Conservation (phyloP, 441 rosid genomes). For the Capsella rubella region DNA sequence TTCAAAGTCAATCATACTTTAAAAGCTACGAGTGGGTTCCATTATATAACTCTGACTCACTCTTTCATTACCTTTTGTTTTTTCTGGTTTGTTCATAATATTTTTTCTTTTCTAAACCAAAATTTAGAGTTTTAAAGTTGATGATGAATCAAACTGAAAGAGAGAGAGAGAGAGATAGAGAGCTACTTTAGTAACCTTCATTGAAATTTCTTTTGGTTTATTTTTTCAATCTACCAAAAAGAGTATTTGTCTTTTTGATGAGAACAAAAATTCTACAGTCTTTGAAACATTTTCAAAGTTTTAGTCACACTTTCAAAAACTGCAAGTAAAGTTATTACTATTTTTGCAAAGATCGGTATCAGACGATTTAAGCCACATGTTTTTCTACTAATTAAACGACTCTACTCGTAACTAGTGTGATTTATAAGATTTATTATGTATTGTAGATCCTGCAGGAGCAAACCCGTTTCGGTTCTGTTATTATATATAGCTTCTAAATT, state of each 20-base stretch:
- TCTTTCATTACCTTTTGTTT: neutral
- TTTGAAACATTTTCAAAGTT: neutral
- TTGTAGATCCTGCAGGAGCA: neutral
- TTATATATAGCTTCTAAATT: neutral
- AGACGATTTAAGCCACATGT: neutral
- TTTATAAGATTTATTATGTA: neutral
- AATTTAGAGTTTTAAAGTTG: neutral
- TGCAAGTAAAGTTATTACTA: neutral
- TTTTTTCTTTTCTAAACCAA: neutral
- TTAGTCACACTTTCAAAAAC: neutral
- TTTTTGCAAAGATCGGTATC: neutral
- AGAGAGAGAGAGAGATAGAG: neutral
- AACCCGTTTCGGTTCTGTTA: neutral
- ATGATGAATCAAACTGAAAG: neutral
- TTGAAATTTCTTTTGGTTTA: neutral
- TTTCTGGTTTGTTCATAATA: neutral
- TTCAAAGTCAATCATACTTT: conserved; percentile 2
- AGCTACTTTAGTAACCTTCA: neutral
- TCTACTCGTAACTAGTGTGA: neutral
- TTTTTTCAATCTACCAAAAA: neutral
- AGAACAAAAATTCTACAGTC: neutral
- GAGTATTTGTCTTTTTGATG: neutral
- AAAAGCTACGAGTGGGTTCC: conserved; percentile 14
- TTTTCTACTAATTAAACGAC: neutral
- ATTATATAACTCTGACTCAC: neutral